Evolutionary conservation across 2,329 filamentous ascomycete genomes (phyloP), one percentile per base, ranked within the genome.

Genomic region (Colletotrichum viniferum): DNA sequence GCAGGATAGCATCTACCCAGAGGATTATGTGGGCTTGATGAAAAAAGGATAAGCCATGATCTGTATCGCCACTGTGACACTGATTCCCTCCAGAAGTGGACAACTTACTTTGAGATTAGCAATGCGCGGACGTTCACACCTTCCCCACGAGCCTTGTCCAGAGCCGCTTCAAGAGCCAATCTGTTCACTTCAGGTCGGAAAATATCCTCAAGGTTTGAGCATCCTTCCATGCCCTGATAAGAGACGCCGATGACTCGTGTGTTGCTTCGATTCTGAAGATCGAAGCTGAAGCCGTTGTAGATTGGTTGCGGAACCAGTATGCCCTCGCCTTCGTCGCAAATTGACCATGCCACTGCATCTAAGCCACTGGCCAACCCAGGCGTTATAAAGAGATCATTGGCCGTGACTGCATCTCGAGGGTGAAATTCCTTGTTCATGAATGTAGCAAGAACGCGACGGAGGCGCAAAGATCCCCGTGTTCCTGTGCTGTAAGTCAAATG

Each of bases 1-100:
- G 63, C 18, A 10, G 73, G 64, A 60, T 83, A 82, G 72, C 79
- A 83, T 71, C 80, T 79, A 38, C 82, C 81, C 3, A 82, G 69
- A n/a, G 82, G 82, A 63, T 83, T 83, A 43, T 83, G 80, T 4
- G 82, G 82, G 63, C 81, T 83, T 38, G 36, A 38, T 12, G 3
- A 9, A 26, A 21, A 9, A 18, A 21, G 4, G 34, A n/a, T 32
- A 9, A 38, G 32, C n/a, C 9, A n/a, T 61, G 26, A 10, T 2
- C n/a, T 30, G 26, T 13, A 26, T 34, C 32, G 28, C 12, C 6
- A 61, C 16, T 16, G 55, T 21, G 28, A 7, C 6, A 61, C 16
- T 16, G 55, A 7, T 18, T 32, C 12, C 21, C 24, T 13, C 21
- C 10, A 10, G 55, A 28, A 16, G 26, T 13, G 16, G 3, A 21